A percentile compares a stretch with the other conserved stretches of the same genome.
Evolutionary conservation across 805 yeast species (phyloP).

Genomic region (Millerozyma miso): DNA sequence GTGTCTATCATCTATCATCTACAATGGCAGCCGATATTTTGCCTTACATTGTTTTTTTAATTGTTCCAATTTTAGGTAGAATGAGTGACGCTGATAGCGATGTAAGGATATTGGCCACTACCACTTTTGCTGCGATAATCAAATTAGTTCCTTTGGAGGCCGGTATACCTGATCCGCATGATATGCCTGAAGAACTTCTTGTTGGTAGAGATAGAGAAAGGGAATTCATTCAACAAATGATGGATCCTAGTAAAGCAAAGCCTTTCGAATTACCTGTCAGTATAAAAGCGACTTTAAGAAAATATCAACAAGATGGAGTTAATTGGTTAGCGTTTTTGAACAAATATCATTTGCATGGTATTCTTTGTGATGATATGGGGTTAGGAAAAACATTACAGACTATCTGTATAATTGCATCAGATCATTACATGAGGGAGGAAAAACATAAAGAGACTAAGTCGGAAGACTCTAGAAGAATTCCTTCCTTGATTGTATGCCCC

Average conservation of each 20-base stretch:
- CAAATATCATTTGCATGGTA: conserved; percentile 93
- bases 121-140: conserved; percentile 93
- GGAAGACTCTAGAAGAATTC: conserved; percentile 66
- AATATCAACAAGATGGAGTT: conserved; percentile 97
- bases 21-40: conserved; percentile 85
- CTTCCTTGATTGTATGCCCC: conserved; percentile 89
- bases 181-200: conserved; percentile 77
- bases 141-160: conserved; percentile 95
- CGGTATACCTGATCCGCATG: conserved; percentile 93
- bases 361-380: conserved; percentile 99
- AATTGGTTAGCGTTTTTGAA: conserved; percentile 96
- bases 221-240: conserved; percentile 93
- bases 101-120: conserved; percentile 86
- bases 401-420: conserved; percentile 94
- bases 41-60: conserved; percentile 91
- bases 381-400: conserved; percentile 96
- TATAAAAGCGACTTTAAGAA: conserved; percentile 86
- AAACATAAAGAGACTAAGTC: conserved; percentile 58
- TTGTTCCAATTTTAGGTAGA: conserved; percentile 94
- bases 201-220: conserved; percentile 92
- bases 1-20: conserved; percentile 77
- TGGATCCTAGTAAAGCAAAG: conserved; percentile 89
- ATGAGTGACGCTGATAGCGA: conserved; percentile 94
- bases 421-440: conserved; percentile 80
- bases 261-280: conserved; percentile 87